Percentiles rank a stretch among this genome's conserved stretches.
These are phyloP conservation scores for Triticum timopheevii DNA, from an alignment of 176 grass and related monocot genomes.

Conservation along the genomic window DNA sequence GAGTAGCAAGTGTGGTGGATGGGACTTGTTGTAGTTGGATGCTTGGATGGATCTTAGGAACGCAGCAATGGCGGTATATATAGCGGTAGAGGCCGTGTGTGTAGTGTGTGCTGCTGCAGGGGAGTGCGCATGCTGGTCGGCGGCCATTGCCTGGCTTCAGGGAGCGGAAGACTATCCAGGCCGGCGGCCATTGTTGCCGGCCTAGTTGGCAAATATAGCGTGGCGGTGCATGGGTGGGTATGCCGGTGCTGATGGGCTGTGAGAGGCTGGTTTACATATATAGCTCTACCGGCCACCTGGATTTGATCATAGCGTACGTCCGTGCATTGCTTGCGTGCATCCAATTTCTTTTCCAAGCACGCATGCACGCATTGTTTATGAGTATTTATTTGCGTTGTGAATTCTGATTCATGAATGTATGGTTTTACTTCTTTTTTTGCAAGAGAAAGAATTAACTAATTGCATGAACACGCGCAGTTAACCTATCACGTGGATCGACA, in stretches of 20 bases:
- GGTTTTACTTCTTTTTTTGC: too few species aligned
- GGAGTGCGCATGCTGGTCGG: background rate
- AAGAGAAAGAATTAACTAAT: too few species aligned
- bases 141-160: background rate
- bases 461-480: too few species aligned
- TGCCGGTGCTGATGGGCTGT: background rate
- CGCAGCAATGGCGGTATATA: constrained; percentile 6
- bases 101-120: background rate
- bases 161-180: constrained; percentile 15
- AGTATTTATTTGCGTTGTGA: too few species aligned
- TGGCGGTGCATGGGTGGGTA: background rate
- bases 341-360: background rate
- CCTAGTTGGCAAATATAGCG: background rate
- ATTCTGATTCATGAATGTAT: too few species aligned
- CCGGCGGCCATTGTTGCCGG: constrained; percentile 23
- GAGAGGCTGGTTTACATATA: background rate
- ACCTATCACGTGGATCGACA: too few species aligned
- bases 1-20: background rate
- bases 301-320: background rate
- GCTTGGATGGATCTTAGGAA: constrained; percentile 23
- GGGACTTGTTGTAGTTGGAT: background rate
- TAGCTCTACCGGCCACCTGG: background rate
- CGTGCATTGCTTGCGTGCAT: background rate
- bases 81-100: background rate
- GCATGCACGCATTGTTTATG: too few species aligned